phyloP scores from a whole-genome alignment of 805 yeast genomes.

The Saccharomycopsis sp. region DNA sequence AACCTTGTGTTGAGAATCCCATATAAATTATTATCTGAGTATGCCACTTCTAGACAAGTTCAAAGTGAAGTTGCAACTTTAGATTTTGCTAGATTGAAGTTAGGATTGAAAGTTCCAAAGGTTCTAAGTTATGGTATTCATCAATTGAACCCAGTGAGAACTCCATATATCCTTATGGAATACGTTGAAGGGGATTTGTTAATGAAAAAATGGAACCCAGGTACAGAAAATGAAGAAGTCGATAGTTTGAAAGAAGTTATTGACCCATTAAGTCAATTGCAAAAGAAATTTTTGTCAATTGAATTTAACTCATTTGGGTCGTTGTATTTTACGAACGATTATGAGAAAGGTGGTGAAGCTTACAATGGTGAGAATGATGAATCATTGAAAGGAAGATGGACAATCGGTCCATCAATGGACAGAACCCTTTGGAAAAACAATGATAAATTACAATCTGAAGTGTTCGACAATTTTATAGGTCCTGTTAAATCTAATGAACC shows the following conservation, averaged over 20 bases:
- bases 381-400: slow-evolving; percentile 62
- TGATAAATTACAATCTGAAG: slow-evolving; percentile 42
- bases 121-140: slow-evolving; percentile 60
- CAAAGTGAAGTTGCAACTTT: slow-evolving; percentile 90
- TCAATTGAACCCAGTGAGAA: slow-evolving; percentile 51
- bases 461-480: slow-evolving; percentile 51
- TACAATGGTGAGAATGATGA: slow-evolving; percentile 60
- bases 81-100: slow-evolving; percentile 66
- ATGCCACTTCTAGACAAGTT: slow-evolving; percentile 57
- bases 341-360: slow-evolving; percentile 32
- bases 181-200: slow-evolving; percentile 69
- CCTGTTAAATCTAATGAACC: slow-evolving; percentile 68
- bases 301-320: slow-evolving; percentile 76
- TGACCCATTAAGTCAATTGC: slow-evolving; percentile 65
- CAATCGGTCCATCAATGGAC: slow-evolving; percentile 86
- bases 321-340: slow-evolving; percentile 70
- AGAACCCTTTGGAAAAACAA: slow-evolving; percentile 69
- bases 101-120: slow-evolving; percentile 65
- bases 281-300: slow-evolving; percentile 44
- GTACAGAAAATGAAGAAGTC: slow-evolving; percentile 47
- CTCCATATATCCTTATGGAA: slow-evolving; percentile 81
- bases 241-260: slow-evolving; percentile 53
- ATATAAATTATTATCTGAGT: slow-evolving; percentile 64
- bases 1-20: slow-evolving; percentile 78
- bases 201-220: slow-evolving; percentile 90